Conservation (phyloP, 2,329 filamentous ascomycete species). For the Peltaster fructicola region DNA sequence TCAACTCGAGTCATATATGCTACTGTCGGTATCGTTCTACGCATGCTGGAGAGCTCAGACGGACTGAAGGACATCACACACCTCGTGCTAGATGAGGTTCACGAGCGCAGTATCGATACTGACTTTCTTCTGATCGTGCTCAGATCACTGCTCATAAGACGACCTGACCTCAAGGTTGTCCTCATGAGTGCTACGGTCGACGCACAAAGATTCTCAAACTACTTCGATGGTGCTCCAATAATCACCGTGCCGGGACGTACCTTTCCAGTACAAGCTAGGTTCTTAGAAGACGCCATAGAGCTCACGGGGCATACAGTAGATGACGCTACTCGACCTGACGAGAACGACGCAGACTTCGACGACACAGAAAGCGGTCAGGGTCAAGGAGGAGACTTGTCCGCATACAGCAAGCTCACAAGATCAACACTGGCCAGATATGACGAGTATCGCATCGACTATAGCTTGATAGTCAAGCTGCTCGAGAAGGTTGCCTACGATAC, state of each 20-base stretch:
- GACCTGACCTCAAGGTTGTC: constrained; percentile 76
- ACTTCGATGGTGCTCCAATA: constrained; percentile 70
- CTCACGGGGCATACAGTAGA: constrained; percentile 55
- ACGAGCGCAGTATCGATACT: constrained; percentile 90
- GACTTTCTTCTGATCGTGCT: constrained; percentile 90
- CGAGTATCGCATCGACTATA: constrained; percentile 82
- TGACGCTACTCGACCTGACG: constrained; percentile 34
- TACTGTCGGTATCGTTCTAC: constrained; percentile 80
- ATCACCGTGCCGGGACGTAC: constrained; percentile 84
- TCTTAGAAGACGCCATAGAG: constrained; percentile 84
- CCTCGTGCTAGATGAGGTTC: constrained; percentile 90
- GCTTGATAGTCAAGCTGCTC: constrained; percentile 66
- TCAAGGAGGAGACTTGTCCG: constrained; percentile 40
- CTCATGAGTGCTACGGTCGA: constrained; percentile 97
- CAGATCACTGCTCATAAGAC: constrained; percentile 57
- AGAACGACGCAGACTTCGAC: constrained; percentile 29
- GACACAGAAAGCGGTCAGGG: constrained; percentile 28
- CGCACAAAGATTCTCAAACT: constrained; percentile 75
- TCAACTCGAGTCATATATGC: constrained; percentile 81
- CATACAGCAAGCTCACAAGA: constrained; percentile 60
- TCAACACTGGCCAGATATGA: constrained; percentile 62
- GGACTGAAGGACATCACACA: constrained; percentile 83
- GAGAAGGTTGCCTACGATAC: constrained; percentile 54
- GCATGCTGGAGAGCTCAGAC: constrained; percentile 83
- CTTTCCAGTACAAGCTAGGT: constrained; percentile 76